Conservation (phyloP, 805 yeast species). For the Candida sonorensis region DNA sequence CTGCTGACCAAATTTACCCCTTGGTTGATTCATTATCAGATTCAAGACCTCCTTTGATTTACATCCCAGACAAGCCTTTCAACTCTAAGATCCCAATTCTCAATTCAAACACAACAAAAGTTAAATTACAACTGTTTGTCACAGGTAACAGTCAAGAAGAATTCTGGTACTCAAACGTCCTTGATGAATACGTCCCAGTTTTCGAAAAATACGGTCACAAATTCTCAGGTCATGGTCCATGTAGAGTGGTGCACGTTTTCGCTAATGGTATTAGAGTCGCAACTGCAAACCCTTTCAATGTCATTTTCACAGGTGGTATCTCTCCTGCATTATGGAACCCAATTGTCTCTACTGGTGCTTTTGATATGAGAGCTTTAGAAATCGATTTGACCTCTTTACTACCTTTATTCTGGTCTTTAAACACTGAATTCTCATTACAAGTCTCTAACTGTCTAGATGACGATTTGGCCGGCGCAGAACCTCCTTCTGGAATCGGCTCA, state of each 20-base stretch:
- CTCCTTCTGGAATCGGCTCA: slow-evolving; percentile 33
- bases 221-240: slow-evolving; percentile 62
- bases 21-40: slow-evolving; percentile 23
- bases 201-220: slow-evolving; percentile 34
- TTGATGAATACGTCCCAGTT: slow-evolving; percentile 39
- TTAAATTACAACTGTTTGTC: slow-evolving; percentile 51
- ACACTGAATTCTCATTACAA: slow-evolving; percentile 35
- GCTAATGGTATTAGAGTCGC: slow-evolving; percentile 55
- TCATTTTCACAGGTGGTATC: slow-evolving; percentile 74
- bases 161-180: slow-evolving; percentile 66
- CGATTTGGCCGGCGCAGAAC: slow-evolving; percentile 18
- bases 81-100: slow-evolving; percentile 34
- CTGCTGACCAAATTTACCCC: slow-evolving; percentile 35
- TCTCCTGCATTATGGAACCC: slow-evolving; percentile 81
- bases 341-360: slow-evolving; percentile 66
- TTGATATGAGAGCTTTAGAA: slow-evolving; percentile 64
- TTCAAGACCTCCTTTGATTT: slow-evolving; percentile 40
- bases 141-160: slow-evolving; percentile 79
- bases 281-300: slow-evolving; percentile 61
- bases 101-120: slow-evolving; percentile 54
- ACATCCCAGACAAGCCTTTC: slow-evolving; percentile 36
- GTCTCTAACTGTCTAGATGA: slow-evolving; percentile 48
- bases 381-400: slow-evolving; percentile 65
- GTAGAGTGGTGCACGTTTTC: slow-evolving; percentile 57
- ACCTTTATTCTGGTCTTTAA: slow-evolving; percentile 57